Evolutionary conservation across 176 grass and related monocot species (phyloP).

Genomic region (Paspalum vaginatum): DNA sequence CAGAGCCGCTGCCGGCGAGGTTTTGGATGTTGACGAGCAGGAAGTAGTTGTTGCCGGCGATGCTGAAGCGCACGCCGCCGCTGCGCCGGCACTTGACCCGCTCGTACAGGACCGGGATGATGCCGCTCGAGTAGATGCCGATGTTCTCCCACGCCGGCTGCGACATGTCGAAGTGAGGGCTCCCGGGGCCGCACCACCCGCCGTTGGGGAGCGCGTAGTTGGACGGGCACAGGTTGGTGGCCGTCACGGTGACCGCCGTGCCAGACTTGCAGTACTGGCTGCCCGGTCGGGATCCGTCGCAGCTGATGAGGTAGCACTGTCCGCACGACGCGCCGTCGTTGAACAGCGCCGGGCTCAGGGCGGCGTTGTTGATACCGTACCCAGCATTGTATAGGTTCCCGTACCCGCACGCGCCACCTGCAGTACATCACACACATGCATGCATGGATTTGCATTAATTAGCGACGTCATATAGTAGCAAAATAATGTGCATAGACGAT

Average conservation of each 20-base stretch:
- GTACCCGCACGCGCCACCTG: conserved; percentile 59
- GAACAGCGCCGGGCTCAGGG: conserved; percentile 57
- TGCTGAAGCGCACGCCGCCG: conserved; percentile 52
- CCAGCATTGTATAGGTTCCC: conserved; percentile 64
- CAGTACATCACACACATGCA: not conserved
- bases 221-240: conserved; percentile 66
- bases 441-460: not conserved
- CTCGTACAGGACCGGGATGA: conserved; percentile 60
- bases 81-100: conserved; percentile 49
- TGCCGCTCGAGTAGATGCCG: conserved; percentile 39
- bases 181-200: conserved; percentile 68
- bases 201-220: conserved; percentile 54
- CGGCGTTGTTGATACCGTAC: conserved; percentile 53
- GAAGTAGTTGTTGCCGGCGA: conserved; percentile 56
- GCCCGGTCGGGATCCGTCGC: not conserved
- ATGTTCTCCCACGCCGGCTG: conserved; percentile 63
- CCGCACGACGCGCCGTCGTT: conserved; percentile 63
- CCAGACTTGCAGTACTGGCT: conserved; percentile 26
- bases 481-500: too few relatives aligned
- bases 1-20: conserved; percentile 49
- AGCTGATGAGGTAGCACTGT: conserved; percentile 51
- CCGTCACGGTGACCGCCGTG: conserved; percentile 29
- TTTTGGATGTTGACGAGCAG: conserved; percentile 58
- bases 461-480: too few relatives aligned
- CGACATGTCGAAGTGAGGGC: conserved; percentile 71